These are phyloP conservation scores for Trichosporon inkin DNA, from an alignment of 1,284 basidiomycete species.

Conservation along the genomic window DNA sequence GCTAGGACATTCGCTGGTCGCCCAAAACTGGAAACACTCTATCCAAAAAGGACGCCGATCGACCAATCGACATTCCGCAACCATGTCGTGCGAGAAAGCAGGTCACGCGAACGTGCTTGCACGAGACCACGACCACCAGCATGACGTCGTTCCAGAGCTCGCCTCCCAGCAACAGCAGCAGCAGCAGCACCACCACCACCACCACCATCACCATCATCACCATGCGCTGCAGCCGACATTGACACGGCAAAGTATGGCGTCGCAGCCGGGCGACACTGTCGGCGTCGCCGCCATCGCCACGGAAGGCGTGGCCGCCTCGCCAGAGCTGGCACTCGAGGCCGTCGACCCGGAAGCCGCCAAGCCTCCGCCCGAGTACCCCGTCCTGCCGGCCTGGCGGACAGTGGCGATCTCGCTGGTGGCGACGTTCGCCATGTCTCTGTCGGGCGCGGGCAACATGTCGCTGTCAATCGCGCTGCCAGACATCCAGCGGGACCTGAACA, in stretches of 20 bases:
- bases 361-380: background rate
- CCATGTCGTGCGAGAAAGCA: constrained; percentile 6
- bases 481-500: constrained; percentile 57
- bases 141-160: background rate
- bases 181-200: no score
- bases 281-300: constrained; percentile 12
- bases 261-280: background rate
- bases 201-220: background rate
- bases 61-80: background rate
- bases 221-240: background rate
- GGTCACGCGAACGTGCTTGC: background rate
- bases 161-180: background rate
- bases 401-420: constrained; percentile 15
- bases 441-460: constrained; percentile 25
- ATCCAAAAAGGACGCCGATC: no score
- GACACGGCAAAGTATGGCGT: background rate
- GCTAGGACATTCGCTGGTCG: no score
- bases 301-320: constrained; percentile 11
- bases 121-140: background rate
- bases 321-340: constrained; percentile 14
- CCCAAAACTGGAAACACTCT: no score
- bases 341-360: background rate
- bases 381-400: constrained; percentile 14
- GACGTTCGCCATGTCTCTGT: constrained; percentile 21
- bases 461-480: constrained; percentile 60